Evolutionary conservation across 345 rosid genomes (phyloP).

Genomic region (Schrenkiella parvula): DNA sequence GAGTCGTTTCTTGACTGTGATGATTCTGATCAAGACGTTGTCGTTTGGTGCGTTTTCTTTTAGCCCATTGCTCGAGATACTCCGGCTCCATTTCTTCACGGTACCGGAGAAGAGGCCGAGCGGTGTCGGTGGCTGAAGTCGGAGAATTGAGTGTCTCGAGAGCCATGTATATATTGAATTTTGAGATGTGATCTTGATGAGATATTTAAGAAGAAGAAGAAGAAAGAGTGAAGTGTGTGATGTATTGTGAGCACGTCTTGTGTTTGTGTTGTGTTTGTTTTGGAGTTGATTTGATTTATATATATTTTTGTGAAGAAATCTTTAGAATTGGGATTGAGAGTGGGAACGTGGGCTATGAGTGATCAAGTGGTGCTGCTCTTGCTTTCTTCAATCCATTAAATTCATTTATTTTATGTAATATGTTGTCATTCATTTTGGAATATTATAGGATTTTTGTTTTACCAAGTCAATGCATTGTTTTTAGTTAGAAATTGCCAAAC

Average conservation of each 20-base stretch:
- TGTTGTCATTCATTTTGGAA: conserved; percentile 19
- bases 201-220: conserved; percentile 9
- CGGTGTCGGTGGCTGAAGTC: conserved; percentile 30
- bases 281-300: conserved; percentile 5
- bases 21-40: conserved; percentile 43
- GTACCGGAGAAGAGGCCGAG: conserved; percentile 39
- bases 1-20: conserved; percentile 20
- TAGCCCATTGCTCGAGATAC: conserved; percentile 63
- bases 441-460: not conserved
- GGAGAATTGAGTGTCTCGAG: conserved; percentile 61
- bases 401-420: conserved; percentile 13
- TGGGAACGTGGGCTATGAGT: conserved; percentile 41
- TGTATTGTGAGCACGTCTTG: conserved; percentile 39
- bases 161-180: conserved; percentile 34
- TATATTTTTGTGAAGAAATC: not conserved
- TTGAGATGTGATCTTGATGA: conserved; percentile 1
- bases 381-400: conserved; percentile 25
- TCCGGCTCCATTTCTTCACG: conserved; percentile 40
- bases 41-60: conserved; percentile 85
- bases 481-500: not conserved
- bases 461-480: conserved; percentile 30
- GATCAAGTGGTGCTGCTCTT: conserved; percentile 39
- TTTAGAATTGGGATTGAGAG: conserved; percentile 30
- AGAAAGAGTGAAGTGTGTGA: conserved; percentile 39
- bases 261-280: conserved; percentile 16